Conservation (phyloP, 1,284 basidiomycete genomes). For the Leucoagaricus sp. region DNA sequence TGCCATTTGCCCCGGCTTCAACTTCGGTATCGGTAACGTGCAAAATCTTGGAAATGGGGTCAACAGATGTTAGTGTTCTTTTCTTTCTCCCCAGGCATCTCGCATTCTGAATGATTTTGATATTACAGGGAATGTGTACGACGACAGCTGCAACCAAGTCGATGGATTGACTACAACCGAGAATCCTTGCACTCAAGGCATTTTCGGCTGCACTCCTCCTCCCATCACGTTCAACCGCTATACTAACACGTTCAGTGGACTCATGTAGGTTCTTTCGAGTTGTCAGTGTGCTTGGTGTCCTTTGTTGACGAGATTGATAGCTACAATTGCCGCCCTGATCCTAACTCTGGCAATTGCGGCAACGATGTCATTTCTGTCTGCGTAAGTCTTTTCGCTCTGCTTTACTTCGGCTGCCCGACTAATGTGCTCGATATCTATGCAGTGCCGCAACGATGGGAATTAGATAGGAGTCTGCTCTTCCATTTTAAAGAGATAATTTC, state of each 20-base stretch:
- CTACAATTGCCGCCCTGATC: slow-evolving; percentile 28
- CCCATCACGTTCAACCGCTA: slow-evolving; percentile 28
- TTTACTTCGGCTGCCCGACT: background rate
- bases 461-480: background rate
- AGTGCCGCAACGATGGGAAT: slow-evolving; percentile 24
- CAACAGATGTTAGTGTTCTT: slow-evolving; percentile 22
- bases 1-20: slow-evolving; percentile 26
- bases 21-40: slow-evolving; percentile 29
- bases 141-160: slow-evolving; percentile 24
- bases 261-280: slow-evolving; percentile 19
- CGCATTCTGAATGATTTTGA: background rate
- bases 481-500: no score
- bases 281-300: no score
- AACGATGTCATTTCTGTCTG: slow-evolving; percentile 29
- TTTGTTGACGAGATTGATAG: no score
- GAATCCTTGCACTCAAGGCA: slow-evolving; percentile 30
- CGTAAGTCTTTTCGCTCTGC: slow-evolving; percentile 19
- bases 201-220: slow-evolving; percentile 29
- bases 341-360: slow-evolving; percentile 27
- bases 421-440: background rate
- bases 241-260: slow-evolving; percentile 23
- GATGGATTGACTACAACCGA: slow-evolving; percentile 27
- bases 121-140: slow-evolving; percentile 26
- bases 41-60: slow-evolving; percentile 19
- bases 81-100: background rate